Evolutionary conservation across 164 flowering plant genomes (phyloP).

Genomic region (Saururus chinensis): DNA sequence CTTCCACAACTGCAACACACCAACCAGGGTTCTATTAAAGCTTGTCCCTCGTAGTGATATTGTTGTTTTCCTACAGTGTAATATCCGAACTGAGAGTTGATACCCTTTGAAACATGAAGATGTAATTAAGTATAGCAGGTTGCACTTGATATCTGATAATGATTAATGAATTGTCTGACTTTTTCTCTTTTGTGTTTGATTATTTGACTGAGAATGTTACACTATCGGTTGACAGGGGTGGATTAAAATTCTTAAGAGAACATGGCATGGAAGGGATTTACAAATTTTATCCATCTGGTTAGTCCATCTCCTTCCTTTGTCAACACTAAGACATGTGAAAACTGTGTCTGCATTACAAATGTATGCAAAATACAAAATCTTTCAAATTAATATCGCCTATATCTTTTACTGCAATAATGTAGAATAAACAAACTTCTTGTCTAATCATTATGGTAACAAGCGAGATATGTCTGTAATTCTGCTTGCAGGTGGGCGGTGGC

Average conservation of each 20-base stretch:
- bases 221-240: constrained; percentile 11
- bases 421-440: neutral
- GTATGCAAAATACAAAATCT: neutral
- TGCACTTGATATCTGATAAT: too few relatives aligned
- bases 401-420: neutral
- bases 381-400: neutral
- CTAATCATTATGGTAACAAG: neutral
- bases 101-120: neutral
- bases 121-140: neutral
- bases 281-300: constrained; percentile 15
- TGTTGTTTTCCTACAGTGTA: neutral
- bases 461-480: neutral
- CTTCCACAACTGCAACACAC: too few relatives aligned
- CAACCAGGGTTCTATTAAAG: neutral
- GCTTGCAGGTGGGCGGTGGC: constrained; percentile 18
- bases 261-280: constrained; percentile 14
- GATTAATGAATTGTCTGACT: neutral
- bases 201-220: neutral
- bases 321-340: neutral
- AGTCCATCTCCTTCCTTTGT: constrained; percentile 1
- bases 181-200: neutral
- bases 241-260: constrained; percentile 9
- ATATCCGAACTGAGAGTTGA: neutral
- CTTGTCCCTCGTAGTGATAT: neutral
- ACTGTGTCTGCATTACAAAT: neutral